These are phyloP conservation scores for Aureobasidium sp. DNA, from an alignment of 2,329 filamentous ascomycete species.

Conservation along the genomic window DNA sequence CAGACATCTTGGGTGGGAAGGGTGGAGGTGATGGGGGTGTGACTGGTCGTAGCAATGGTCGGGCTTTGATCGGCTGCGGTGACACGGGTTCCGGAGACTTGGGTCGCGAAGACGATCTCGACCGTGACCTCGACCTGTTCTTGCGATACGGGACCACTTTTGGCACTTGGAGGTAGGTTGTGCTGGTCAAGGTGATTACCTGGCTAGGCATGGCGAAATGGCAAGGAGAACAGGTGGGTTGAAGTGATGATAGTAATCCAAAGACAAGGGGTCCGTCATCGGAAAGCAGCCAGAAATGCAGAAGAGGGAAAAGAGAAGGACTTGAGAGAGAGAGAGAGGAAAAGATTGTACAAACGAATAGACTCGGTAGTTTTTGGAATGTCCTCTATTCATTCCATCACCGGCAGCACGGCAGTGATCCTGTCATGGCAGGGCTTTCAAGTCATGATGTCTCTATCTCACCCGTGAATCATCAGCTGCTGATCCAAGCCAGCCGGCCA, in stretches of 20 bases:
- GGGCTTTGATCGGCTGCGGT: conserved; percentile 13
- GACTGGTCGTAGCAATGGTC: conserved; percentile 7
- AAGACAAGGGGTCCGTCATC: neutral
- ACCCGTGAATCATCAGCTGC: conserved; percentile 11
- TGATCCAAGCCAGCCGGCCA: conserved; percentile 10
- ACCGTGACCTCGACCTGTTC: conserved; percentile 25
- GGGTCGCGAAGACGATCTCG: conserved; percentile 13
- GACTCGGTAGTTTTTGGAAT: neutral
- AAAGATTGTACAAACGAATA: conserved; percentile 4
- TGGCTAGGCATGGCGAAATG: conserved; percentile 5
- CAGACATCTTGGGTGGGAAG: neutral
- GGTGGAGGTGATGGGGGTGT: conserved; percentile 5
- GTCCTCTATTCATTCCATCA: conserved; percentile 7
- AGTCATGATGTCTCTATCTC: conserved; percentile 8
- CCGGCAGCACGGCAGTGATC: conserved; percentile 6
- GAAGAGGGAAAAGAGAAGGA: neutral
- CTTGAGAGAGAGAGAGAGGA: neutral
- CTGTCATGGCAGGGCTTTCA: neutral
- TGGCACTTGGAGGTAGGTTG: conserved; percentile 30
- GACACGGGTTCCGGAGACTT: conserved; percentile 9
- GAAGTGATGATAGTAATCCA: neutral
- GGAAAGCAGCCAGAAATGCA: neutral
- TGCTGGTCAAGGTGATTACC: conserved; percentile 13
- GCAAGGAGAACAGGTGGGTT: neutral
- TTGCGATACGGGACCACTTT: conserved; percentile 26